These are phyloP conservation scores for Ophiostoma quercus DNA, from an alignment of 2,329 filamentous ascomycete genomes.

Conservation along the genomic window DNA sequence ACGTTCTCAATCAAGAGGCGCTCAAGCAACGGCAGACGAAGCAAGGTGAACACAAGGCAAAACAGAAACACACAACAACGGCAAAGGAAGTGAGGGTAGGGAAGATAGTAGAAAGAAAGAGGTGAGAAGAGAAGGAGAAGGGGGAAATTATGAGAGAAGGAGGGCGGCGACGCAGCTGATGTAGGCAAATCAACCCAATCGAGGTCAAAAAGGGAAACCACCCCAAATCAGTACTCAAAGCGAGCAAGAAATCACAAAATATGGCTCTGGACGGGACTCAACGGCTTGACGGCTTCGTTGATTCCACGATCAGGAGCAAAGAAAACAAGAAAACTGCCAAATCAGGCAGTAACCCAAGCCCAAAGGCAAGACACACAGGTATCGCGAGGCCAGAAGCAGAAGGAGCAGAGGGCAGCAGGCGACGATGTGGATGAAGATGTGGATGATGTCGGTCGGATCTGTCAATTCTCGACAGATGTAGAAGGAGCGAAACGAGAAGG, in stretches of 20 bases:
- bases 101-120: not conserved
- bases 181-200: not conserved
- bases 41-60: not conserved
- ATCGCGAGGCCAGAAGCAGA: not conserved
- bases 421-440: not conserved
- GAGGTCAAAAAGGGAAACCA: not conserved
- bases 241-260: not conserved
- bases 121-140: not conserved
- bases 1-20: slow-evolving; percentile 4
- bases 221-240: not conserved
- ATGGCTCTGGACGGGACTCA: not conserved
- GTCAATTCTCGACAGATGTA: not conserved
- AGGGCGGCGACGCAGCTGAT: not conserved
- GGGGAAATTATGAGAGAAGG: not conserved
- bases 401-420: not conserved
- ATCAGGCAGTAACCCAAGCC: slow-evolving; percentile 1
- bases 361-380: not conserved
- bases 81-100: not conserved
- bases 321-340: not conserved
- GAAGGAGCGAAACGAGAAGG: not conserved
- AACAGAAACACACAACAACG: not conserved
- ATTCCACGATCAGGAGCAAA: not conserved
- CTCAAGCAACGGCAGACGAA: not conserved
- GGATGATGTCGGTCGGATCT: not conserved
- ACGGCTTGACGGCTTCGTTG: not conserved